phyloP scores from a whole-genome alignment of 139 green algal genomes.

The Chlamydomonas applanata region DNA sequence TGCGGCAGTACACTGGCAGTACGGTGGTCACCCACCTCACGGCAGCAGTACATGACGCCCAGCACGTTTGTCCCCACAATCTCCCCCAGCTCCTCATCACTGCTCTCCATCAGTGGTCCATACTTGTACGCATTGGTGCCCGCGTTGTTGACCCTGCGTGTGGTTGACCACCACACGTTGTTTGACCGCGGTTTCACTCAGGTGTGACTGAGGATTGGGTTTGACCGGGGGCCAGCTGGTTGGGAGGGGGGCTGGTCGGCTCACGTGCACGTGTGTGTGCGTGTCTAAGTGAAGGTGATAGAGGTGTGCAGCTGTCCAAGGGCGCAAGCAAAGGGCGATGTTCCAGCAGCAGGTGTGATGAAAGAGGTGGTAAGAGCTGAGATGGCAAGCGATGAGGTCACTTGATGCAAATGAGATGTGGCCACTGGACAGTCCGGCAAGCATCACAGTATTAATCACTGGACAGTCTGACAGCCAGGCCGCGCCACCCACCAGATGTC shows the following conservation, averaged over 20 bases:
- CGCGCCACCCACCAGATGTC: constrained; percentile 59
- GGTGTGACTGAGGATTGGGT: neutral
- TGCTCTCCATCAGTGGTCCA: constrained; percentile 60
- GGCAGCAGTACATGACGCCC: constrained; percentile 87
- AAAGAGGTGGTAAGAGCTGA: too few species aligned
- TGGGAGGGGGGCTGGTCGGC: neutral
- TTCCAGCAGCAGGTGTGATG: too few species aligned
- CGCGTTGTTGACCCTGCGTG: constrained; percentile 76
- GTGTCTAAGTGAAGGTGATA: too few species aligned
- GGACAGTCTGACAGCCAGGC: neutral
- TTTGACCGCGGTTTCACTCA: constrained; percentile 1
- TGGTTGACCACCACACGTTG: neutral
- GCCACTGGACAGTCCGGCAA: too few species aligned
- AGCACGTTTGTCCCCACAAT: constrained; percentile 93
- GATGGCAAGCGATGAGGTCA: too few species aligned
- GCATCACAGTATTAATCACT: too few species aligned
- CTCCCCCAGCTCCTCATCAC: constrained; percentile 65
- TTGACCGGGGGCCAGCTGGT: neutral
- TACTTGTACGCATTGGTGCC: constrained; percentile 91
- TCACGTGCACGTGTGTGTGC: too few species aligned
- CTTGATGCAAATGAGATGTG: too few species aligned
- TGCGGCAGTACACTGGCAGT: neutral
- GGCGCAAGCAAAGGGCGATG: neutral
- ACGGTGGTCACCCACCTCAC: constrained; percentile 57
- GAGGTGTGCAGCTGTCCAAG: neutral